Evolutionary conservation across 345 rosid species (phyloP), one percentile per base, ranked within the genome.

Genomic region (Ceriops zippeliana): DNA sequence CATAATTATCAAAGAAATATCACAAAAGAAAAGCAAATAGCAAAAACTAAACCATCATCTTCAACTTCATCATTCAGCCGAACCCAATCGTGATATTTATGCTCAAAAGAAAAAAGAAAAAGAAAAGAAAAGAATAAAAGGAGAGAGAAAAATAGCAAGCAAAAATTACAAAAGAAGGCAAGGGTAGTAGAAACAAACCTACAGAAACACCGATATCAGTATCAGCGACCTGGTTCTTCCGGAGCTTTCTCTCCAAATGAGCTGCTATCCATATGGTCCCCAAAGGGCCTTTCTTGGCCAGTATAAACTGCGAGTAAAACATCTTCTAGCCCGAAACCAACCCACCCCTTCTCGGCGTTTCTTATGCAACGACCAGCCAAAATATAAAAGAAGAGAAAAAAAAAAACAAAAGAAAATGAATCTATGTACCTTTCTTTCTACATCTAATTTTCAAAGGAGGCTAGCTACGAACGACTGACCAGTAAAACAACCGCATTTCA

Each of bases 241-340:
- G 95, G 58, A 96, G 98, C 88, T 96, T 96, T 82, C 99, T 85
- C 85, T 96, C 99, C 83, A 96, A 81, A 80, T 96, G 99, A 54
- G 99, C 99, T 1, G 99, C 99, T 31, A 96, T 96, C 99, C 99
- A 96, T 78, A 96, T 96, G 4, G 99, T 96, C 71, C 99, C 98
- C 62, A 96, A 85, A 61, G 99, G 99, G 69, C 99, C 99, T 84
- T 96, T 96, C 93, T 96, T 96, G 61, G 99, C 99, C 87, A 96
- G 82, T 78, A 96, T 96, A 77, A 96, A 96, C 83, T 96, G 99
- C 62, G 99, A 92, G 74, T 96, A 96, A 80, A 96, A 96, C 99
- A 96, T 96, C 66, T 81, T 78, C 78, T 71, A 58, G 54, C 73
- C 66, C 57, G 52, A 16, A 60, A 61, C 58, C 42, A 53, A 57